A percentile compares a stretch with the other conserved stretches of the same genome.
phyloP scores from a whole-genome alignment of 176 grass and related monocot species.

The Pontederia crassipes region DNA sequence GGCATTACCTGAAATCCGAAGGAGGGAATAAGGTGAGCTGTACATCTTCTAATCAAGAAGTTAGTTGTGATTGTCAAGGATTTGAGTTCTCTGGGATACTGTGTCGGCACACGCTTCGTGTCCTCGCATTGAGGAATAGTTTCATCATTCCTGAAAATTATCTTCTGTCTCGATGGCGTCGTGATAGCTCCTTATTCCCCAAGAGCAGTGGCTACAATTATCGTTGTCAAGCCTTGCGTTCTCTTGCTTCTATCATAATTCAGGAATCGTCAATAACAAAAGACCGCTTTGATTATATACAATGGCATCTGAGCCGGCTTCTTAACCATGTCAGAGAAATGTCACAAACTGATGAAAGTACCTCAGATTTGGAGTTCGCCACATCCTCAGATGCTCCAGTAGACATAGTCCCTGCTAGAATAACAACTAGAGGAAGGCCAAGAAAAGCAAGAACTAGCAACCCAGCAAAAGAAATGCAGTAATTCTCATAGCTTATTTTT shows the following conservation, averaged over 20 bases:
- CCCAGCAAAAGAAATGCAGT: conserved; percentile 7
- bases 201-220: conserved; percentile 39
- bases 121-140: conserved; percentile 41
- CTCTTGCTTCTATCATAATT: conserved; percentile 47
- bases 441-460: conserved; percentile 26
- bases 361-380: conserved; percentile 20
- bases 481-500: conserved; percentile 2
- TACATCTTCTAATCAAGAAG: conserved; percentile 21
- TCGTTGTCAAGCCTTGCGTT: conserved; percentile 32
- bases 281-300: conserved; percentile 35
- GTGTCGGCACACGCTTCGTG: conserved; percentile 33
- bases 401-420: conserved; percentile 22
- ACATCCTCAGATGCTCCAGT: conserved; percentile 24
- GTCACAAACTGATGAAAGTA: conserved; percentile 26
- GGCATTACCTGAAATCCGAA: conserved; percentile 21
- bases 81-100: conserved; percentile 42
- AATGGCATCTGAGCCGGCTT: conserved; percentile 35
- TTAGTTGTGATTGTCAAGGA: conserved; percentile 35
- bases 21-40: conserved; percentile 26
- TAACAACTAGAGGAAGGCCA: conserved; percentile 24
- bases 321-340: conserved; percentile 36
- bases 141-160: conserved; percentile 43
- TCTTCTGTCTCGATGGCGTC: conserved; percentile 30
- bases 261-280: conserved; percentile 42
- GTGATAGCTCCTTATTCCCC: conserved; percentile 35